Conservation (phyloP, 345 rosid species). For the Euphorbia peplus region DNA sequence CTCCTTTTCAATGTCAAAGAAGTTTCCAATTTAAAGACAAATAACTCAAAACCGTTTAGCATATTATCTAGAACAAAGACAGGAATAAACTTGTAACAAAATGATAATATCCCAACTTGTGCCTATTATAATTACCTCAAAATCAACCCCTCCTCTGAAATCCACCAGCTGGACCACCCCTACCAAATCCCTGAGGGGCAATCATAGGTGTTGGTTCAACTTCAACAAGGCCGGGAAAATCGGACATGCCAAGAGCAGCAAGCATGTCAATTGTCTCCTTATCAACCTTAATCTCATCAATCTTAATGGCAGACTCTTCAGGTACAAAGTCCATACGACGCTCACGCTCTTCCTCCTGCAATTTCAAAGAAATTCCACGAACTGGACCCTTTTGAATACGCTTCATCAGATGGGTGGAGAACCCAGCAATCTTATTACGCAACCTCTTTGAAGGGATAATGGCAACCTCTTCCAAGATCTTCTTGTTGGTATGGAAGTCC, state of each 20-base stretch:
- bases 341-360: conserved; percentile 87
- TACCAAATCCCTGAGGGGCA: conserved; percentile 32
- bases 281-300: conserved; percentile 58
- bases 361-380: conserved; percentile 80
- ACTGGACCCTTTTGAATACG: conserved; percentile 87
- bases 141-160: conserved; percentile 28
- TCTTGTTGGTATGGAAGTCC: conserved; percentile 88
- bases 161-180: conserved; percentile 31
- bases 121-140: background rate
- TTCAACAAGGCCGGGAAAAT: conserved; percentile 48
- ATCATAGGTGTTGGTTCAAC: conserved; percentile 47
- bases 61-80: background rate
- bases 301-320: conserved; percentile 69
- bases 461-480: conserved; percentile 79
- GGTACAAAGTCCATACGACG: conserved; percentile 94
- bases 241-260: conserved; percentile 72
- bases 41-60: background rate
- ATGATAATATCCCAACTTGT: background rate
- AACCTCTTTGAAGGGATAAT: conserved; percentile 83
- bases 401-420: conserved; percentile 77
- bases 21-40: background rate
- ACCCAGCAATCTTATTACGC: conserved; percentile 90
- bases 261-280: conserved; percentile 77
- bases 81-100: background rate
- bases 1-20: no score